Conservation (phyloP, 495 filamentous ascomycete species). For the Penicillium canariense region DNA sequence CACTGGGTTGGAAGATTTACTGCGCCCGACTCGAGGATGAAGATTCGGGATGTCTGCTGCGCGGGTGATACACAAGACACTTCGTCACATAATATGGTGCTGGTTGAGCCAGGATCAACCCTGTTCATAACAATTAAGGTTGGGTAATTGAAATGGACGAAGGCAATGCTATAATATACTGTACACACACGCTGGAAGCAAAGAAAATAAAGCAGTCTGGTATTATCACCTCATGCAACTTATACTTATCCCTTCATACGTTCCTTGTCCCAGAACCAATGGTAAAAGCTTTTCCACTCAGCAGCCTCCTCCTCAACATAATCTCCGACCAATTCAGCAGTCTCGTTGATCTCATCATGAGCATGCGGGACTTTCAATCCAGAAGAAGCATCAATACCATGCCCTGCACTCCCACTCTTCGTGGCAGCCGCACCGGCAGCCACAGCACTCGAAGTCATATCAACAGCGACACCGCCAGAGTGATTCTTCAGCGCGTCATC, state of each 20-base stretch:
- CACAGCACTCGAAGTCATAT: slow-evolving; percentile 33
- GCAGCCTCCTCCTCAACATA: slow-evolving; percentile 47
- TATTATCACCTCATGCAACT: neutral
- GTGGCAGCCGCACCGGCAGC: slow-evolving; percentile 11
- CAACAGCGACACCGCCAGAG: slow-evolving; percentile 30
- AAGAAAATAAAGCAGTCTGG: neutral
- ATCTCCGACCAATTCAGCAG: slow-evolving; percentile 47
- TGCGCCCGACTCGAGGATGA: neutral
- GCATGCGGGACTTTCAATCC: slow-evolving; percentile 20
- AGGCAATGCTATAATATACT: slow-evolving; percentile 5
- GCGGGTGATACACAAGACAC: too few species aligned
- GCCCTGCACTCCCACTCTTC: neutral
- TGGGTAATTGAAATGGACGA: neutral
- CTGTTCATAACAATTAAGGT: neutral
- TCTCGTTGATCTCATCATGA: slow-evolving; percentile 39
- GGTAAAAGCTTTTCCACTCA: slow-evolving; percentile 44
- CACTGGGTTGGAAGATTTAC: neutral
- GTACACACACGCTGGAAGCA: slow-evolving; percentile 5
- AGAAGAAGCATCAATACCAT: slow-evolving; percentile 26
- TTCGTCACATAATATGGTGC: neutral
- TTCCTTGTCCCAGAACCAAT: slow-evolving; percentile 47
- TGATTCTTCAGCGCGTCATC: slow-evolving; percentile 28
- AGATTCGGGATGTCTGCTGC: neutral
- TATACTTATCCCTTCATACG: slow-evolving; percentile 17
- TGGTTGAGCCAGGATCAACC: slow-evolving; percentile 1